phyloP scores from a whole-genome alignment of 495 filamentous ascomycete species.

The Podospora pseudocomata region DNA sequence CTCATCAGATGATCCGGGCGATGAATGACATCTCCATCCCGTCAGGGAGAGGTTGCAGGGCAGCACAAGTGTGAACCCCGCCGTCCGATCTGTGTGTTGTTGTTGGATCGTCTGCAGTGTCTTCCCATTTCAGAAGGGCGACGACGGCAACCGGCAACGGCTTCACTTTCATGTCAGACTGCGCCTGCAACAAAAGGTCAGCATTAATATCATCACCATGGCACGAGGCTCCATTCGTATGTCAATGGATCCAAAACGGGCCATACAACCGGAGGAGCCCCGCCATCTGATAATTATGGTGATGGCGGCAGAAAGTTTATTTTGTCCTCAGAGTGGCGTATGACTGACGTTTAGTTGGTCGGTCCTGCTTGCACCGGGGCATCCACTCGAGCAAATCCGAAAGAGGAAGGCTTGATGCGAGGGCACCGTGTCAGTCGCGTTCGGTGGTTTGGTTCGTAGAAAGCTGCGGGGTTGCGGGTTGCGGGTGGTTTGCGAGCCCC shows the following conservation, averaged over 20 bases:
- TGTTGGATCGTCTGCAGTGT: neutral
- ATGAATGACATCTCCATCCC: neutral
- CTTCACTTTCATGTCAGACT: neutral
- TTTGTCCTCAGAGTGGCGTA: neutral
- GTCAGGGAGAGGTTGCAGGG: neutral
- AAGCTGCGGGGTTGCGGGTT: neutral
- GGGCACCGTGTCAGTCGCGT: neutral
- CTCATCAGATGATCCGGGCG: neutral
- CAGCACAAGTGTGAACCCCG: no score
- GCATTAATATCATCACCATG: neutral
- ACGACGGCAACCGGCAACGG: neutral
- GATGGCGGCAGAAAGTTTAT: neutral
- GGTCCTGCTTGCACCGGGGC: neutral
- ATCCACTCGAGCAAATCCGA: neutral
- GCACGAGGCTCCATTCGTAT: neutral
- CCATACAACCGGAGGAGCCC: neutral
- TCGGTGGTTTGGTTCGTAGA: neutral
- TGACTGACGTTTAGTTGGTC: neutral
- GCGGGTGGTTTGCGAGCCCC: neutral
- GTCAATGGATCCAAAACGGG: neutral
- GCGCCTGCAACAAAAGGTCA: neutral
- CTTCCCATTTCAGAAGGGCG: neutral
- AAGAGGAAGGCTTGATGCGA: conserved; percentile 2
- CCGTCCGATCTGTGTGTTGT: neutral
- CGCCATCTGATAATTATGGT: neutral